Percentiles rank a stretch among this genome's conserved stretches.
Conservation (phyloP, 106 monocot species). For the Phalaenopsis equestris region DNA sequence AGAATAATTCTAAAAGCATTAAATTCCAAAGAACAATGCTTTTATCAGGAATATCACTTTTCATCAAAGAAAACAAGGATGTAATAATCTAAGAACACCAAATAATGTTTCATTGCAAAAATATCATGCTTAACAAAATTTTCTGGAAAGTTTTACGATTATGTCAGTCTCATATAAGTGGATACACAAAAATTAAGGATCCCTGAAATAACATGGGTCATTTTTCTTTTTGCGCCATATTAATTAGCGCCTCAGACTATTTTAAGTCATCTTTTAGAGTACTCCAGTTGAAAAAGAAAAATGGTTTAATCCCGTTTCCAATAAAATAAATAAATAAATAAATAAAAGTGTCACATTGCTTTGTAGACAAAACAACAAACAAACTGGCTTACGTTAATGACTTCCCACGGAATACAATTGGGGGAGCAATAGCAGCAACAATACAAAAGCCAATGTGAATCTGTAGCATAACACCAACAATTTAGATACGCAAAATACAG, state of each 20-base stretch:
- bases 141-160: neutral
- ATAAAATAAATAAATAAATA: neutral
- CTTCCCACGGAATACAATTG: constrained; percentile 60
- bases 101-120: neutral
- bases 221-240: neutral
- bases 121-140: neutral
- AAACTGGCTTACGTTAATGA: constrained; percentile 56
- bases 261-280: neutral
- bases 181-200: neutral
- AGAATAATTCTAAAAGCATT: neutral
- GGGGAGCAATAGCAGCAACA: constrained; percentile 74
- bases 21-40: neutral
- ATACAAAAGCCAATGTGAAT: constrained; percentile 69
- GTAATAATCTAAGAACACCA: neutral
- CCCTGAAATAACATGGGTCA: neutral
- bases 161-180: neutral
- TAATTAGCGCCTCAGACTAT: neutral
- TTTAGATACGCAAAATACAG: neutral
- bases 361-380: neutral
- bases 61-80: neutral
- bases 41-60: neutral
- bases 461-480: constrained; percentile 21
- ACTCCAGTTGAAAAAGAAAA: neutral
- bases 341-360: neutral
- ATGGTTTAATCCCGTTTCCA: neutral